Percentiles rank a stretch among this genome's conserved stretches.
Conservation (phyloP, 2,329 filamentous ascomycete genomes). For the Aspergillus fumigatus region DNA sequence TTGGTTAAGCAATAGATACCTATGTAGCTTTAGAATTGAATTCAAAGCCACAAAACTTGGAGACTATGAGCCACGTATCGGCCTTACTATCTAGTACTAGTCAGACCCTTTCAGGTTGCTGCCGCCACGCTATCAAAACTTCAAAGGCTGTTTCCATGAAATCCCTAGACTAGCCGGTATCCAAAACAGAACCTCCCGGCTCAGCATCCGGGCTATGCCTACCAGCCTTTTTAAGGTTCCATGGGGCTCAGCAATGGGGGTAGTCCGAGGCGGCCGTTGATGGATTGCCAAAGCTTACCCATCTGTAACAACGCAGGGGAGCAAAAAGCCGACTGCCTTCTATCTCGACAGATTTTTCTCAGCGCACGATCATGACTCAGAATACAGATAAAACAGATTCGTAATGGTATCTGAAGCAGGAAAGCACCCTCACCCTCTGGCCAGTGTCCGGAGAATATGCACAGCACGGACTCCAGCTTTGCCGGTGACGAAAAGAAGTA, state of each 20-base stretch:
- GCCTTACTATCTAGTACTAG: no score
- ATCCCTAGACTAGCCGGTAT: background rate
- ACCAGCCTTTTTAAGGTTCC: background rate
- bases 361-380: background rate
- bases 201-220: slow-evolving; percentile 6
- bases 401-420: background rate
- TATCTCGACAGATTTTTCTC: background rate
- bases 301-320: background rate
- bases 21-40: background rate
- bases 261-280: slow-evolving; percentile 2
- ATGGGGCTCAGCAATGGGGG: slow-evolving; percentile 10
- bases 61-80: background rate
- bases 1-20: background rate
- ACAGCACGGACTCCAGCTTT: slow-evolving; percentile 1
- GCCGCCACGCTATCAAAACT: background rate
- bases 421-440: background rate
- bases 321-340: background rate
- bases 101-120: no score
- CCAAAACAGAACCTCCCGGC: slow-evolving; percentile 5
- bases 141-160: background rate
- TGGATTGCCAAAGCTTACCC: slow-evolving; percentile 7
- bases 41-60: background rate
- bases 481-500: slow-evolving; percentile 8
- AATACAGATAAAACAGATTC: background rate
- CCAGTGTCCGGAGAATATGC: background rate